Evolutionary conservation across 108 stramenopile species (phyloP).

Genomic region (Seminavis robusta): DNA sequence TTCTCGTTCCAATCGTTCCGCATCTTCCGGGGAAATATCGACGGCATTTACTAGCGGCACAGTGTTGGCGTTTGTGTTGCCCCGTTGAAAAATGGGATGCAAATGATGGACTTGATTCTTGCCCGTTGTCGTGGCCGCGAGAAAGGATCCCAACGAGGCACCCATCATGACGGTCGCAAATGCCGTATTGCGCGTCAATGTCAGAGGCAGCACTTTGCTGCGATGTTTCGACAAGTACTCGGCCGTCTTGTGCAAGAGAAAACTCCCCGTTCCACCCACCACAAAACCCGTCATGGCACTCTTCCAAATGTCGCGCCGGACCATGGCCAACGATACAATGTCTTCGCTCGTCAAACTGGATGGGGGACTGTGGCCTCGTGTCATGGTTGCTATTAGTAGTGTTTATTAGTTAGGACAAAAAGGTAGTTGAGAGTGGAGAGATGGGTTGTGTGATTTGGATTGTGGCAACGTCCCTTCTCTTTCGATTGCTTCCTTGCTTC

Average conservation of each 20-base stretch:
- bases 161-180: constrained; percentile 59
- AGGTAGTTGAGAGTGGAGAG: too few species aligned
- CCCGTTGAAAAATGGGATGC: constrained; percentile 72
- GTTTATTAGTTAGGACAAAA: neutral
- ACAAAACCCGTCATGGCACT: constrained; percentile 61
- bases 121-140: constrained; percentile 59
- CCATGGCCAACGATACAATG: constrained; percentile 55
- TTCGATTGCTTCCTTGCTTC: too few species aligned
- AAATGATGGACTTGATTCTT: constrained; percentile 73
- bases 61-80: constrained; percentile 7
- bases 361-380: neutral
- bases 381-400: neutral
- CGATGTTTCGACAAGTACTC: constrained; percentile 16
- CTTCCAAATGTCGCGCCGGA: constrained; percentile 72
- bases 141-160: constrained; percentile 68
- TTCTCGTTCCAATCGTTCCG: constrained; percentile 1
- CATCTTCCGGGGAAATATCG: neutral
- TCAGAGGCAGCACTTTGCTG: neutral
- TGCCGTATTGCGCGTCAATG: constrained; percentile 59
- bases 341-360: constrained; percentile 61
- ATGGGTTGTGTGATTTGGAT: too few species aligned
- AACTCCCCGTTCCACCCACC: constrained; percentile 31
- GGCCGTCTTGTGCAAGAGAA: constrained; percentile 32
- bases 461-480: too few species aligned
- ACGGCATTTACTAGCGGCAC: constrained; percentile 2